These are phyloP conservation scores for Komagataella populi DNA, from an alignment of 805 yeast species.

Conservation along the genomic window DNA sequence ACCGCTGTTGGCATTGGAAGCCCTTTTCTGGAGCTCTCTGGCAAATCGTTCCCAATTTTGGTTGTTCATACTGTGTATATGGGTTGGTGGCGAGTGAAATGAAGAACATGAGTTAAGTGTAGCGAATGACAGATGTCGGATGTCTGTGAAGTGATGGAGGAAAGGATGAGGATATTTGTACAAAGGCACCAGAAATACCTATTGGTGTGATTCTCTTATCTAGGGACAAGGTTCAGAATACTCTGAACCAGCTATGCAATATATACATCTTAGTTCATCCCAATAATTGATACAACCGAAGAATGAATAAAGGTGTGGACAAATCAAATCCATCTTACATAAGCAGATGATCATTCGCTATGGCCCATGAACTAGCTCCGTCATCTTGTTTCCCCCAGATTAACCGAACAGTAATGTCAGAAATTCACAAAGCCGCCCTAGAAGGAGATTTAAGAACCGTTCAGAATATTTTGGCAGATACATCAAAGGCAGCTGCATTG, in stretches of 20 bases:
- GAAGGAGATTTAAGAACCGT: slow-evolving; percentile 43
- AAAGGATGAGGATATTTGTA: neutral
- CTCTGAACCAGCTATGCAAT: neutral
- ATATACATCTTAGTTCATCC: neutral
- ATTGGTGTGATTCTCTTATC: too few species aligned
- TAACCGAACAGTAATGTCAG: slow-evolving; percentile 3
- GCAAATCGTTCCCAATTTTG: slow-evolving; percentile 41
- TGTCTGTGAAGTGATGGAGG: neutral
- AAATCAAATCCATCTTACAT: neutral
- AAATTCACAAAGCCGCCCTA: slow-evolving; percentile 52
- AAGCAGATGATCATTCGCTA: neutral
- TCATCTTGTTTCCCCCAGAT: slow-evolving; percentile 1
- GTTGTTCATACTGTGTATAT: slow-evolving; percentile 13
- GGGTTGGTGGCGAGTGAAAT: neutral
- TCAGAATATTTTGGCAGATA: slow-evolving; percentile 30
- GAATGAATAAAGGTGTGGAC: too few species aligned
- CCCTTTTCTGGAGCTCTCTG: slow-evolving; percentile 30
- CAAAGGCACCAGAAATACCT: too few species aligned
- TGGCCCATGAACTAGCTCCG: neutral
- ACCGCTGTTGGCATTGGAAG: slow-evolving; percentile 24
- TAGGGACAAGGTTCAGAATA: too few species aligned
- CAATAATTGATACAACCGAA: too few species aligned
- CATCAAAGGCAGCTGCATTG: slow-evolving; percentile 31
- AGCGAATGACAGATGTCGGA: neutral
- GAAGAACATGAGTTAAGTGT: neutral